Base-by-base conservation (phyloP, 768 basidiomycete genomes). In the Melanogaster broomeanus region DNA sequence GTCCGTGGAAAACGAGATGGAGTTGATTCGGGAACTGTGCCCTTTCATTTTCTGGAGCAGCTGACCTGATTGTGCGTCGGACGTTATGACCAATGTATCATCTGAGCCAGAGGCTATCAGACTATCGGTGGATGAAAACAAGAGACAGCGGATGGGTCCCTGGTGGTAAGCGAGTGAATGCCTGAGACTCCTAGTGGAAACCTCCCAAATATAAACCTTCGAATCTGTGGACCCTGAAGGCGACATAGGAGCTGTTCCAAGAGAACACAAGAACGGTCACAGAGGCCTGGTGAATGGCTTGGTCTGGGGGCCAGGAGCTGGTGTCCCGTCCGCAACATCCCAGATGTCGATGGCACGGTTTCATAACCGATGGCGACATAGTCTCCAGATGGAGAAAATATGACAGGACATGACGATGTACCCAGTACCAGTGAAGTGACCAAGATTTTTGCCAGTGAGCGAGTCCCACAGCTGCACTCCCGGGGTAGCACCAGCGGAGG, bases 401-500 rank as follows among this genome's bases (percentile, higher is more conserved):
- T 16, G 11, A 61, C 59, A 11, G 59, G 43, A 45, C 59, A 61
- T 4, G 49, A 47, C 39, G 59, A 51, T 27, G 37, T 24, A 0
- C 48, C 52, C n/a, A n/a, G n/a, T n/a, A 15, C 38, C 10, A 4
- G 44, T 45, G 41, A 61, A 46, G 27, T 61, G 52, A 30, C 60
- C 60, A 19, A 37, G 40, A 30, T 54, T 61, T 1, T 13, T 52
- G 3, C 59, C 60, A 19, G 49, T 61, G 28, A 57, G 40, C 27
- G 21, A 25, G 30, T 61, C 59, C 61, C 61, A 62, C 19, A 62
- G 13, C 24, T 60, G 58, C 30, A 62, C 58, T 34, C 57, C 58
- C 58, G 91, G 88, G 11, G 22, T 25, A 15, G 40, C 54, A 35
- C 54, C 54, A 25, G 53, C 58, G 6, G 61, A 57, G 8, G 60